Evolutionary conservation across 2,329 filamentous ascomycete species (phyloP).

Genomic region (Fusarium longipes): DNA sequence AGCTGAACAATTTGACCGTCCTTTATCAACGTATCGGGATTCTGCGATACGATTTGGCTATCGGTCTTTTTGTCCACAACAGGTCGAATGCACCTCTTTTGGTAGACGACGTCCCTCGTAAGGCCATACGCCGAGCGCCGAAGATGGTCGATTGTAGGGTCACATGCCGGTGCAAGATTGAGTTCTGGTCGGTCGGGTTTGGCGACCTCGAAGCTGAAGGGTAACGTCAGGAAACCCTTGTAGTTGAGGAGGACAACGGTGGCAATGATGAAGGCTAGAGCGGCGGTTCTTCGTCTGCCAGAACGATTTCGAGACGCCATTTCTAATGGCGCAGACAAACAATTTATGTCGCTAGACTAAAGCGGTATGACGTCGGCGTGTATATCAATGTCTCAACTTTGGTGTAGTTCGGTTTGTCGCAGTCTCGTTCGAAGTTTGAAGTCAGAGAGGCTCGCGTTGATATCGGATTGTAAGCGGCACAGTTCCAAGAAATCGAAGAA

Average conservation of each 20-base stretch:
- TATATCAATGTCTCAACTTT: neutral
- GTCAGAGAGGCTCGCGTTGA: neutral
- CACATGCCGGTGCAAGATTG: constrained; percentile 40
- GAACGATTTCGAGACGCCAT: constrained; percentile 35
- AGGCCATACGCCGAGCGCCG: constrained; percentile 49
- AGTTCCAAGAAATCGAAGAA: neutral
- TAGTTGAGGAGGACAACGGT: constrained; percentile 26
- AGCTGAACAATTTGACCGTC: constrained; percentile 48
- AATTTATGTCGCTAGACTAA: neutral
- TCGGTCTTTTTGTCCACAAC: constrained; percentile 49
- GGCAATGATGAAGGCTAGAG: constrained; percentile 14
- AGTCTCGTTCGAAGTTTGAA: neutral
- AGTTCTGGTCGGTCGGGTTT: constrained; percentile 39
- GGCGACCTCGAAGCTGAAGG: constrained; percentile 35
- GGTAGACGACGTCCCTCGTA: constrained; percentile 57
- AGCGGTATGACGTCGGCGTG: constrained; percentile 21
- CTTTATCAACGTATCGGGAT: constrained; percentile 53
- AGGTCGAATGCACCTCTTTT: constrained; percentile 58
- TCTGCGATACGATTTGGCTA: constrained; percentile 53
- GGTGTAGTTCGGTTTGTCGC: neutral
- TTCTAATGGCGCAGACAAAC: constrained; percentile 11
- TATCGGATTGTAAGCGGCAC: neutral
- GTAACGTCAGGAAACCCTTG: constrained; percentile 30
- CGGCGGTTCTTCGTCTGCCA: constrained; percentile 31
- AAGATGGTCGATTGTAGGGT: constrained; percentile 47